phyloP scores from a whole-genome alignment of 192 early-diverging fungal species.

The Dispira simplex region DNA sequence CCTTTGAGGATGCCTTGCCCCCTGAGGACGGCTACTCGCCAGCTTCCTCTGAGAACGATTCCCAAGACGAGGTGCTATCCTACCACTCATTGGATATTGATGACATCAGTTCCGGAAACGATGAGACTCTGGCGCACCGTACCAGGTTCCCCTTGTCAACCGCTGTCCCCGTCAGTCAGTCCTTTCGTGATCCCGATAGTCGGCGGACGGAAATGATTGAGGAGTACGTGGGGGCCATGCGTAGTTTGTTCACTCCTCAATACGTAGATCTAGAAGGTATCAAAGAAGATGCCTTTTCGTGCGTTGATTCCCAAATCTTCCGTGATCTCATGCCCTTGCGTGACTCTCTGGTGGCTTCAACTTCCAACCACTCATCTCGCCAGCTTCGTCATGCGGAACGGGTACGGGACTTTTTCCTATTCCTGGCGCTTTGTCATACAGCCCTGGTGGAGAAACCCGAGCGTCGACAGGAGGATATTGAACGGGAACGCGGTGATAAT shows the following conservation, averaged over 20 bases:
- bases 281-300: constrained; percentile 41
- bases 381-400: constrained; percentile 31
- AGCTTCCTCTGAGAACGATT: constrained; percentile 17
- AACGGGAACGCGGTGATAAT: constrained; percentile 29
- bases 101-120: background rate
- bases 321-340: constrained; percentile 39
- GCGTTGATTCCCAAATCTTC: constrained; percentile 71
- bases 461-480: constrained; percentile 19
- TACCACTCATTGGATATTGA: background rate
- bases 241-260: constrained; percentile 44
- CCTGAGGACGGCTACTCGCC: constrained; percentile 20
- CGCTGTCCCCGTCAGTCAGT: background rate
- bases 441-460: constrained; percentile 66
- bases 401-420: constrained; percentile 71
- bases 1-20: constrained; percentile 17
- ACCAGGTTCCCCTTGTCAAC: no score
- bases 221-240: constrained; percentile 37
- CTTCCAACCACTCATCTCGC: background rate
- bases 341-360: background rate
- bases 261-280: constrained; percentile 43
- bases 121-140: background rate
- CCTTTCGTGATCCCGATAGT: background rate
- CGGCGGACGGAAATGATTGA: constrained; percentile 29
- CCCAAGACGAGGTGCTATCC: constrained; percentile 7
- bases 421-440: constrained; percentile 88